Conservation (phyloP, 1,284 basidiomycete genomes). For the Microbotryum violaceum region DNA sequence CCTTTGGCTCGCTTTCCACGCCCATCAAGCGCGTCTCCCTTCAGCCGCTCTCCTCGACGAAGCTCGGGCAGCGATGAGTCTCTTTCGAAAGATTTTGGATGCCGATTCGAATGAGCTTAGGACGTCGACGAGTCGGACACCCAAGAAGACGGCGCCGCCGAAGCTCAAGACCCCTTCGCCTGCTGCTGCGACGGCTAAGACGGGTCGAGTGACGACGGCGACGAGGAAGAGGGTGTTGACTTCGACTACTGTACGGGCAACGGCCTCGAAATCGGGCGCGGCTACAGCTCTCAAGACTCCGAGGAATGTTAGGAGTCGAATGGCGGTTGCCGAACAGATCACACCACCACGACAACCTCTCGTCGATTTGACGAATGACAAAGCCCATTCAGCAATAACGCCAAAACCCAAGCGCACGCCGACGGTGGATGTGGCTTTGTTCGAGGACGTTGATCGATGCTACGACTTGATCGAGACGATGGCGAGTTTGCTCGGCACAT, state of each 20-base stretch:
- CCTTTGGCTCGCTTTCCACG: conserved; percentile 33
- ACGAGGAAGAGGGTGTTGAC: no score
- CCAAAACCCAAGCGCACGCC: no score
- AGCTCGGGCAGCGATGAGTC: conserved; percentile 35
- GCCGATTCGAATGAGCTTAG: conserved; percentile 16
- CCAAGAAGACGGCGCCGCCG: neutral
- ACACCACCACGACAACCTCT: conserved; percentile 10
- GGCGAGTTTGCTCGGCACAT: conserved; percentile 59
- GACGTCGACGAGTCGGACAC: conserved; percentile 36
- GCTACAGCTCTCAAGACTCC: conserved; percentile 5
- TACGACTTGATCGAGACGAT: conserved; percentile 52
- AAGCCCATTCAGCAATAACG: no score
- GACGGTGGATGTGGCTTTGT: conserved; percentile 26
- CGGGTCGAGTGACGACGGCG: neutral
- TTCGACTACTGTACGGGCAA: neutral
- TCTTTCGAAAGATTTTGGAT: conserved; percentile 42
- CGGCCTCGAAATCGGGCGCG: neutral
- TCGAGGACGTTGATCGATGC: conserved; percentile 52
- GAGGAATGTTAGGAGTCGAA: neutral
- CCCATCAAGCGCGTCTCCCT: conserved; percentile 13
- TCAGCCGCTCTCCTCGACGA: conserved; percentile 11
- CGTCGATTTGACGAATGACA: neutral
- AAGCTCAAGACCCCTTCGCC: neutral
- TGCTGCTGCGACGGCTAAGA: neutral
- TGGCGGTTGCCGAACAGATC: neutral